Conservation (phyloP, 208 protist species). For the Trypanosoma theileri region DNA sequence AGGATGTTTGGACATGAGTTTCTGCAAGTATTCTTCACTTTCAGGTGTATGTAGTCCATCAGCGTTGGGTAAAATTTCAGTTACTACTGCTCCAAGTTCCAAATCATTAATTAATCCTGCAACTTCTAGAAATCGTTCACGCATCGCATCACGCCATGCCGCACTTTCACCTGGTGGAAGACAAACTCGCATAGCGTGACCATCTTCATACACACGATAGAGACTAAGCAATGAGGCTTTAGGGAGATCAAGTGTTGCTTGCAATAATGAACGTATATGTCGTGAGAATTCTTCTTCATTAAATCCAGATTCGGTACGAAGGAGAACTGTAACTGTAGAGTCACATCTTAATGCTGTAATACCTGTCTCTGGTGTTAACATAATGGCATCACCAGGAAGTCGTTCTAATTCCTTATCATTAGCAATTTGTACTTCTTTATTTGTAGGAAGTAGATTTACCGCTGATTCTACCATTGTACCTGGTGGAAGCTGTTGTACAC, state of each 20-base stretch:
- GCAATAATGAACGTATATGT: slow-evolving; percentile 72
- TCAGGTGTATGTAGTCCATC: slow-evolving; percentile 81
- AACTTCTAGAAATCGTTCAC: slow-evolving; percentile 76
- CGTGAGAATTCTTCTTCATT: slow-evolving; percentile 65
- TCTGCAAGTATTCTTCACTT: slow-evolving; percentile 76
- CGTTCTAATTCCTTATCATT: slow-evolving; percentile 73
- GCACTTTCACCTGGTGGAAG: slow-evolving; percentile 75
- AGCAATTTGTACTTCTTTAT: slow-evolving; percentile 83
- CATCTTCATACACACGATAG: slow-evolving; percentile 85
- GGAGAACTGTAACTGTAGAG: slow-evolving; percentile 73
- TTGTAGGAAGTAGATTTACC: slow-evolving; percentile 84
- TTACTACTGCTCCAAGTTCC: slow-evolving; percentile 71
- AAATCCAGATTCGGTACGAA: slow-evolving; percentile 77
- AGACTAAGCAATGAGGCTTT: slow-evolving; percentile 72
- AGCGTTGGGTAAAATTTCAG: slow-evolving; percentile 77
- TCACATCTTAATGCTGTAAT: slow-evolving; percentile 82
- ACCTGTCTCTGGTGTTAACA: slow-evolving; percentile 69
- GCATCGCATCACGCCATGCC: slow-evolving; percentile 81
- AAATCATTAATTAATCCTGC: slow-evolving; percentile 77
- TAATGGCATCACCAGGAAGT: slow-evolving; percentile 70
- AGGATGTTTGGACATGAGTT: slow-evolving; percentile 78
- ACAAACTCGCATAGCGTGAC: slow-evolving; percentile 84
- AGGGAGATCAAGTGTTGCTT: slow-evolving; percentile 77
- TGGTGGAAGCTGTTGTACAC: slow-evolving; percentile 73
- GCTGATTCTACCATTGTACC: slow-evolving; percentile 85